A percentile compares a stretch with the other conserved stretches of the same genome.
Conservation (phyloP, 169 alveolate genomes). For the Plasmodium vivax region DNA sequence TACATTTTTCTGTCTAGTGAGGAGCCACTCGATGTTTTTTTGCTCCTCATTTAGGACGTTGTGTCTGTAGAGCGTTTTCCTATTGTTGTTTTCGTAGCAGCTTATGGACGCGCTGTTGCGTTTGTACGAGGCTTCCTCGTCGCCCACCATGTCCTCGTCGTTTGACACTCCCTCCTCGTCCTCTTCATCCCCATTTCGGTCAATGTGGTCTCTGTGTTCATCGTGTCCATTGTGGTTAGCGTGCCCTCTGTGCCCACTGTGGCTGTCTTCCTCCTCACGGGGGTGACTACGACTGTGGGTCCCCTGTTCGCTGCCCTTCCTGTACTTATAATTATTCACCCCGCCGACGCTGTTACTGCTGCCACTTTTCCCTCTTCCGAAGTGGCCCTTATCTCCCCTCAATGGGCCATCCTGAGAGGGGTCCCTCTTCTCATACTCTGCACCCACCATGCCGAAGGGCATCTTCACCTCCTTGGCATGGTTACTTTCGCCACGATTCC, state of each 20-base stretch:
- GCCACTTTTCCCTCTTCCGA: neutral
- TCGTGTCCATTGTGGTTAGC: too few relatives aligned
- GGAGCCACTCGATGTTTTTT: conserved; percentile 20
- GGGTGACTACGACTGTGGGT: neutral
- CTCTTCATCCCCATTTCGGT: too few relatives aligned
- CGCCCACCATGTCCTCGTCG: neutral
- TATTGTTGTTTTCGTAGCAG: conserved; percentile 4
- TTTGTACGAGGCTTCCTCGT: neutral
- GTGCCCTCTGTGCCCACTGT: neutral
- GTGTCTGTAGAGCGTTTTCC: conserved; percentile 39
- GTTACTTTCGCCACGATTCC: neutral
- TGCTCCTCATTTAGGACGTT: conserved; percentile 50
- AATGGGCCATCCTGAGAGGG: neutral
- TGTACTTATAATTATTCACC: neutral
- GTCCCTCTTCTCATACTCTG: neutral
- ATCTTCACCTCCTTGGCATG: neutral
- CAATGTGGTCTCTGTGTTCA: too few relatives aligned
- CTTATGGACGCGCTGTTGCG: neutral
- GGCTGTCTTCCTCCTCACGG: neutral
- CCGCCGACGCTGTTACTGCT: neutral
- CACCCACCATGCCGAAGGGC: neutral
- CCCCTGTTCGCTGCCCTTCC: neutral
- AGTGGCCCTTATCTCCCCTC: neutral
- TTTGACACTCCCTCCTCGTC: neutral
- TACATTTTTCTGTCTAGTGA: conserved; percentile 15